Evolutionary conservation across 164 flowering plant species (phyloP).

Genomic region (Vitis rotundifolia): DNA sequence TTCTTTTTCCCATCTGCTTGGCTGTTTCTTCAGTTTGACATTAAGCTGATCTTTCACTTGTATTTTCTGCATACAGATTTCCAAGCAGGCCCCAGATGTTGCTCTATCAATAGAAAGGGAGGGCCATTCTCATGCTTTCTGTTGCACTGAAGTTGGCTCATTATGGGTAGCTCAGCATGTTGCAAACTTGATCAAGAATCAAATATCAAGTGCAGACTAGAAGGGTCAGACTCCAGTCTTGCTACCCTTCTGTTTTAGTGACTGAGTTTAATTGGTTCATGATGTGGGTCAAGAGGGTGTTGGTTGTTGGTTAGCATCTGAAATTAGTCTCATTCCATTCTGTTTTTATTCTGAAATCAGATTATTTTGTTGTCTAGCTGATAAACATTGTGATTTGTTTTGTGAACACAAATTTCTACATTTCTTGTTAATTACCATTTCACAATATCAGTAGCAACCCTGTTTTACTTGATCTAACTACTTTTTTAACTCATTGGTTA

Average conservation of each 20-base stretch:
- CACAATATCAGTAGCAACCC: no score
- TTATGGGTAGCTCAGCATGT: slow-evolving; percentile 81
- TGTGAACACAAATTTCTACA: no score
- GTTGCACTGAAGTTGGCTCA: slow-evolving; percentile 83
- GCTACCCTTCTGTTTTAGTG: neutral
- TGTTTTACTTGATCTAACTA: no score
- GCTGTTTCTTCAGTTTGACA: neutral
- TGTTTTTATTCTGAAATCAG: no score
- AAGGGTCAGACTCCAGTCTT: slow-evolving; percentile 2
- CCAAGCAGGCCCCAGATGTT: slow-evolving; percentile 52
- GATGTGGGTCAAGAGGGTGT: no score
- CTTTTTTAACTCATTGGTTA: neutral
- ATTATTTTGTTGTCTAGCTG: no score
- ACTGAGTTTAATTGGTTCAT: neutral
- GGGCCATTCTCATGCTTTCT: slow-evolving; percentile 75
- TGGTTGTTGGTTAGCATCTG: no score
- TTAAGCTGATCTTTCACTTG: neutral
- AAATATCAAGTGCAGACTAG: slow-evolving; percentile 12
- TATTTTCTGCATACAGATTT: slow-evolving; percentile 45
- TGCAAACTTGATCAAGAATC: slow-evolving; percentile 50
- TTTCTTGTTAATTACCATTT: no score
- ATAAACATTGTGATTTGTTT: no score
- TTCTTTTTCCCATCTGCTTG: neutral
- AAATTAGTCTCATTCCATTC: neutral
- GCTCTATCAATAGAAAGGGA: slow-evolving; percentile 69